phyloP scores from a whole-genome alignment of 2,329 filamentous ascomycete genomes.

The Didymella keratinophila region DNA sequence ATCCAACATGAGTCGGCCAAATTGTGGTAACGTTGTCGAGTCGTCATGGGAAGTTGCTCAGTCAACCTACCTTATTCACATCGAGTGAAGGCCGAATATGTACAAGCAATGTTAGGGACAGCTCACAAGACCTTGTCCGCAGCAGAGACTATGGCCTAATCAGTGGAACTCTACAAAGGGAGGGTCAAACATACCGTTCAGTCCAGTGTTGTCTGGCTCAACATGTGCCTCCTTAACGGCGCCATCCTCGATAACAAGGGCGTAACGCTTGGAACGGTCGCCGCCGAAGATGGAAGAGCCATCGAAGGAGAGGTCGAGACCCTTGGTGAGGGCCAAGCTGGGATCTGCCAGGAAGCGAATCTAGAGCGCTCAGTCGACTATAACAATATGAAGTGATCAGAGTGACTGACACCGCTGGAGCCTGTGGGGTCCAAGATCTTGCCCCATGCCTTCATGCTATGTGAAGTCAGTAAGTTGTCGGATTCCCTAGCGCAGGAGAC shows the following conservation, averaged over 20 bases:
- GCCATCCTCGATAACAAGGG: slow-evolving; percentile 81
- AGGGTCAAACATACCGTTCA: slow-evolving; percentile 66
- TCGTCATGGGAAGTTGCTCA: background rate
- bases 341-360: slow-evolving; percentile 91
- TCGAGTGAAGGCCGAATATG: background rate
- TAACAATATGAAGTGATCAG: background rate
- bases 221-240: slow-evolving; percentile 82
- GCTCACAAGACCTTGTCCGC: slow-evolving; percentile 43
- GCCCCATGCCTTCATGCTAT: slow-evolving; percentile 88
- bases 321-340: slow-evolving; percentile 78
- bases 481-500: slow-evolving; percentile 2
- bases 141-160: slow-evolving; percentile 37
- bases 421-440: slow-evolving; percentile 77
- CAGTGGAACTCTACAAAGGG: slow-evolving; percentile 13
- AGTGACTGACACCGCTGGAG: slow-evolving; percentile 74
- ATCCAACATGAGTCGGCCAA: background rate
- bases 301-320: slow-evolving; percentile 84
- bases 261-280: slow-evolving; percentile 85
- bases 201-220: slow-evolving; percentile 87
- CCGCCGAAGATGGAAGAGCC: slow-evolving; percentile 81
- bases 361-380: slow-evolving; percentile 55
- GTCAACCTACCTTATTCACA: background rate
- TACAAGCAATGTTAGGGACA: background rate
- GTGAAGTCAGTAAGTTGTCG: slow-evolving; percentile 24
- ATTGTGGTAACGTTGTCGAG: background rate